Percentiles rank a stretch among this genome's conserved stretches.
phyloP scores from a whole-genome alignment of 75 land plant genomes.

The Picea glauca region DNA sequence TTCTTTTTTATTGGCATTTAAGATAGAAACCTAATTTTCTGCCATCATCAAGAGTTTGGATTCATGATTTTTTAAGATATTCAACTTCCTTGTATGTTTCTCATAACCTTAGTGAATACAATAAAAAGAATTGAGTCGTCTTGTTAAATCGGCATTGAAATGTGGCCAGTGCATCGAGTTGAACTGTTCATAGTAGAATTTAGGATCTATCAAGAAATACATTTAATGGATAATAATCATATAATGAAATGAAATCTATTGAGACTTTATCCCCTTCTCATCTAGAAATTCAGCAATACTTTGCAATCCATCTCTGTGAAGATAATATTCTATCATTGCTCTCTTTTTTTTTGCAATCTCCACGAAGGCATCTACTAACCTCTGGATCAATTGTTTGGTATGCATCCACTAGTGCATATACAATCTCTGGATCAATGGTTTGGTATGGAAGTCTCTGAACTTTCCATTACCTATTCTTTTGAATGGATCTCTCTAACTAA shows the following conservation, averaged over 20 bases:
- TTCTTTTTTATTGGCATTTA: constrained; percentile 45
- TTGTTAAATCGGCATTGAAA: constrained; percentile 29
- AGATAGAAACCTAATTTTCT: constrained; percentile 23
- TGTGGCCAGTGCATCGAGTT: constrained; percentile 18
- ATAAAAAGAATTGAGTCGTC: constrained; percentile 45
- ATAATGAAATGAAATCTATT: neutral
- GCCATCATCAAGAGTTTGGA: constrained; percentile 34
- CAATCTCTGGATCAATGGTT: too few relatives aligned
- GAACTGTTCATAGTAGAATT: constrained; percentile 51
- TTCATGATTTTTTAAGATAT: constrained; percentile 23
- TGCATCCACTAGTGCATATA: too few relatives aligned
- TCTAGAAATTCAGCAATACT: neutral
- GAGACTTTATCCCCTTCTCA: neutral
- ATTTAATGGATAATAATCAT: constrained; percentile 13
- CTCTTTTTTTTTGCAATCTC: too few relatives aligned
- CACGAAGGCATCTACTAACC: too few relatives aligned
- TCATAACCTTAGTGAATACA: constrained; percentile 57
- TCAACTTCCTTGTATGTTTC: constrained; percentile 42
- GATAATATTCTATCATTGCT: too few relatives aligned
- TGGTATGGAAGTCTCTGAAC: too few relatives aligned
- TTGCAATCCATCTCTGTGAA: neutral
- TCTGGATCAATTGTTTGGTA: too few relatives aligned
- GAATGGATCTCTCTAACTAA: too few relatives aligned
- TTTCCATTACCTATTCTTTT: too few relatives aligned
- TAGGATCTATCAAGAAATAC: constrained; percentile 64